Evolutionary conservation across 495 filamentous ascomycete species (phyloP).

Genomic region (Xylaria acuta): DNA sequence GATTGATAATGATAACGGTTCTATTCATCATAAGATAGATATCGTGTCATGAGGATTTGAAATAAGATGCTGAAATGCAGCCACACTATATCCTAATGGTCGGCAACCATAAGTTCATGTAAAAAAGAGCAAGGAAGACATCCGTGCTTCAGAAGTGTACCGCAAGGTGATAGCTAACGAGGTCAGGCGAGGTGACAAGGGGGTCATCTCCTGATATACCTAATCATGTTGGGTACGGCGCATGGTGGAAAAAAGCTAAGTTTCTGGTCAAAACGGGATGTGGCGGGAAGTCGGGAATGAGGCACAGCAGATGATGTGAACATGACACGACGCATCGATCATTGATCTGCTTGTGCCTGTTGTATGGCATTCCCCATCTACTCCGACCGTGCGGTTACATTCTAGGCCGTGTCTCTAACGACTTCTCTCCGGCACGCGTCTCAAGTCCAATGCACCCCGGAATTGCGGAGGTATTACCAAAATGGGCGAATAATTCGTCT

Average conservation of each 20-base stretch:
- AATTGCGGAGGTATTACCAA: conserved; percentile 9
- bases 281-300: conserved; percentile 8
- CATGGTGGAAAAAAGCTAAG: neutral
- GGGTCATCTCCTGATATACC: neutral
- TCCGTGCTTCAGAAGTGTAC: neutral
- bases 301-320: neutral
- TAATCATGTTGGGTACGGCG: no score
- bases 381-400: conserved; percentile 25
- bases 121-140: neutral
- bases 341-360: neutral
- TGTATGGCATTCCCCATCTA: neutral
- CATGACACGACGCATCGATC: neutral
- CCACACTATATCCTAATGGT: neutral
- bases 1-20: neutral
- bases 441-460: conserved; percentile 16
- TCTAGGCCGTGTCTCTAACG: conserved; percentile 15
- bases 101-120: neutral
- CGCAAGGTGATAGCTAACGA: neutral
- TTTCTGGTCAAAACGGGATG: neutral
- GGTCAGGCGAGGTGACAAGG: neutral
- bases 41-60: neutral
- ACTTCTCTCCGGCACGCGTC: neutral
- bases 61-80: neutral
- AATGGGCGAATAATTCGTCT: neutral
- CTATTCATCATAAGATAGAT: neutral